phyloP scores from a whole-genome alignment of 139 green algal genomes.

The Picochlorum sp. region DNA sequence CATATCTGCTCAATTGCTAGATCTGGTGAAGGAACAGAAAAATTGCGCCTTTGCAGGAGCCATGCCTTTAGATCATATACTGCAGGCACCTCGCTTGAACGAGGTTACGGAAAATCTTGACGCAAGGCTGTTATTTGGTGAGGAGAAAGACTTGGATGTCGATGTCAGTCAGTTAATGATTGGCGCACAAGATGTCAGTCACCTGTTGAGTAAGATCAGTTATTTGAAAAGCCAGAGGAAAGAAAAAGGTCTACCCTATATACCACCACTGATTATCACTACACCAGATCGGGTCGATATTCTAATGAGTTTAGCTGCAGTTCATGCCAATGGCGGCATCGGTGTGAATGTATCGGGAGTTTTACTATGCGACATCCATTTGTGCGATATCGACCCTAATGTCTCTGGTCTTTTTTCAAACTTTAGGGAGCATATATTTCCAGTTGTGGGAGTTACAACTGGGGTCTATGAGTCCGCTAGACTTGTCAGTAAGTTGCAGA shows the following conservation, averaged over 20 bases:
- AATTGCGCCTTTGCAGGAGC: slow-evolving; percentile 30
- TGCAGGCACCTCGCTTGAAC: slow-evolving; percentile 42
- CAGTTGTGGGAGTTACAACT: slow-evolving; percentile 27
- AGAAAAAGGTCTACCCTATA: background rate
- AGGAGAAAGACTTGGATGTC: slow-evolving; percentile 27
- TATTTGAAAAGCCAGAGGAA: slow-evolving; percentile 1
- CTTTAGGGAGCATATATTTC: slow-evolving; percentile 25
- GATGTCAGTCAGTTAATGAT: slow-evolving; percentile 34
- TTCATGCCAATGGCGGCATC: slow-evolving; percentile 16
- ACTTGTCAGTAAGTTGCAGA: slow-evolving; percentile 12
- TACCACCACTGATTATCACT: slow-evolving; percentile 32
- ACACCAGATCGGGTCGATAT: slow-evolving; percentile 39
- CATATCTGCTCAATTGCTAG: slow-evolving; percentile 12
- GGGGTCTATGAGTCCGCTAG: slow-evolving; percentile 20
- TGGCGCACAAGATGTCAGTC: slow-evolving; percentile 26
- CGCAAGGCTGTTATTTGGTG: slow-evolving; percentile 40
- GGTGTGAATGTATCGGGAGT: slow-evolving; percentile 49
- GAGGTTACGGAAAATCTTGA: slow-evolving; percentile 45
- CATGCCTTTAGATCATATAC: slow-evolving; percentile 39
- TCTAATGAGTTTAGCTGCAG: slow-evolving; percentile 25
- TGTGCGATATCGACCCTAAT: slow-evolving; percentile 19
- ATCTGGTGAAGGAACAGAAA: slow-evolving; percentile 2
- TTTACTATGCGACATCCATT: slow-evolving; percentile 32
- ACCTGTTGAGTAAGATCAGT: slow-evolving; percentile 37
- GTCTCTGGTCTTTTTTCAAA: slow-evolving; percentile 14